These are phyloP conservation scores for Caloboletus firmus DNA, from an alignment of 1,284 basidiomycete genomes.

Conservation along the genomic window DNA sequence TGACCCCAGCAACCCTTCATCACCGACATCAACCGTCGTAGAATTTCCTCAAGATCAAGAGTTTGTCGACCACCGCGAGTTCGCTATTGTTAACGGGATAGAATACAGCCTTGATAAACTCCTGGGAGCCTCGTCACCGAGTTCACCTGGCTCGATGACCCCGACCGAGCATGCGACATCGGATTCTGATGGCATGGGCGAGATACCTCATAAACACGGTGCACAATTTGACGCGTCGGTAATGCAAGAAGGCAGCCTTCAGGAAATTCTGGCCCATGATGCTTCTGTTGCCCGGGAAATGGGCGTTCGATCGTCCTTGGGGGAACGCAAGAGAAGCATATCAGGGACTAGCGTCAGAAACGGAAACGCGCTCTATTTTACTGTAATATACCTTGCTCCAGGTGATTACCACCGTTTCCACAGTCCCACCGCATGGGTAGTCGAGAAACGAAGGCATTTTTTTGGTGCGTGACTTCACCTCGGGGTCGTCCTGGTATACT, in stretches of 20 bases:
- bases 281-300: constrained; percentile 67
- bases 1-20: constrained; percentile 38
- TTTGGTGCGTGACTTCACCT: constrained; percentile 54
- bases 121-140: constrained; percentile 47
- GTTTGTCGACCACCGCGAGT: constrained; percentile 81
- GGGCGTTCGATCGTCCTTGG: constrained; percentile 52
- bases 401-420: constrained; percentile 99
- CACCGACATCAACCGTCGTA: constrained; percentile 41
- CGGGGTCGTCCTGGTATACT: not conserved
- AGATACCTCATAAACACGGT: constrained; percentile 55
- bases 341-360: constrained; percentile 53
- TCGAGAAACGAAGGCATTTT: constrained; percentile 94
- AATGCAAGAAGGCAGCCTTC: constrained; percentile 48
- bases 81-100: constrained; percentile 97
- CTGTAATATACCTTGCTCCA: constrained; percentile 96
- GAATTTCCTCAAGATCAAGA: constrained; percentile 47
- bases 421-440: constrained; percentile 94
- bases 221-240: constrained; percentile 67
- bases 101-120: constrained; percentile 91
- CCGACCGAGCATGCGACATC: constrained; percentile 25
- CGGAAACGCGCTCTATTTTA: constrained; percentile 86
- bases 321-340: constrained; percentile 42
- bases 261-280: constrained; percentile 62
- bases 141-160: constrained; percentile 28
- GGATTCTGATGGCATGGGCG: constrained; percentile 28